Evolutionary conservation across 1,284 basidiomycete genomes (phyloP).

Genomic region (Cerioporus squamosus): DNA sequence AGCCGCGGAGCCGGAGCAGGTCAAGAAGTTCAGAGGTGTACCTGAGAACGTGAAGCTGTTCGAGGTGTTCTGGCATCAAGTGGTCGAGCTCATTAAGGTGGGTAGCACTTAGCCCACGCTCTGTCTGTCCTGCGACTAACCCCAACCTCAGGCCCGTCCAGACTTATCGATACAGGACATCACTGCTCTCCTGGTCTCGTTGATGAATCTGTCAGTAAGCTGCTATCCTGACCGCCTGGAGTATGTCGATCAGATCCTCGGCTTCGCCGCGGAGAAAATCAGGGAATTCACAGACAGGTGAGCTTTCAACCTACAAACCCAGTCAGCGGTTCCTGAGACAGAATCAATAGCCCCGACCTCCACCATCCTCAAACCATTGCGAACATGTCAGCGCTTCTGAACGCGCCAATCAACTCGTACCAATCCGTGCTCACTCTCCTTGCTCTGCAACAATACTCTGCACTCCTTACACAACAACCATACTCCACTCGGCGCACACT

Average conservation of each 20-base stretch:
- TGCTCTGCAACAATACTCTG: slow-evolving; percentile 86
- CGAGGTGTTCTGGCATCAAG: slow-evolving; percentile 97
- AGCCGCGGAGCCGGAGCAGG: slow-evolving; percentile 35
- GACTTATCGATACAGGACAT: slow-evolving; percentile 95
- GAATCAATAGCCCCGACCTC: slow-evolving; percentile 71
- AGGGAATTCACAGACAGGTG: slow-evolving; percentile 83
- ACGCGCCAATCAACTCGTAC: slow-evolving; percentile 93
- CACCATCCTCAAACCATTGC: slow-evolving; percentile 85
- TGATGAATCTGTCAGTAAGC: slow-evolving; percentile 91
- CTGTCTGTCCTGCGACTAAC: slow-evolving; percentile 1
- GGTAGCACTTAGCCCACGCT: slow-evolving; percentile 12
- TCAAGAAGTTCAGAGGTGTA: slow-evolving; percentile 88
- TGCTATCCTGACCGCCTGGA: slow-evolving; percentile 95
- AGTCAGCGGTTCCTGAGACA: background rate
- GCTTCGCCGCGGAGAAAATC: slow-evolving; percentile 85
- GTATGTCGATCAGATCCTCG: slow-evolving; percentile 93
- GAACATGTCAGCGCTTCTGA: slow-evolving; percentile 87
- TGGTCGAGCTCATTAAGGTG: slow-evolving; percentile 96
- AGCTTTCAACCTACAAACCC: slow-evolving; percentile 18
- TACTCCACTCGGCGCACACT: slow-evolving; percentile 89
- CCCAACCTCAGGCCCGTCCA: slow-evolving; percentile 75
- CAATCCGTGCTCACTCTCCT: slow-evolving; percentile 92
- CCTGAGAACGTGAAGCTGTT: slow-evolving; percentile 92
- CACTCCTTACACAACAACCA: slow-evolving; percentile 82
- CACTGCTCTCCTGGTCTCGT: slow-evolving; percentile 90